These are phyloP conservation scores for Meyerozyma sp. DNA, from an alignment of 1,139 yeast genomes.

Conservation along the genomic window DNA sequence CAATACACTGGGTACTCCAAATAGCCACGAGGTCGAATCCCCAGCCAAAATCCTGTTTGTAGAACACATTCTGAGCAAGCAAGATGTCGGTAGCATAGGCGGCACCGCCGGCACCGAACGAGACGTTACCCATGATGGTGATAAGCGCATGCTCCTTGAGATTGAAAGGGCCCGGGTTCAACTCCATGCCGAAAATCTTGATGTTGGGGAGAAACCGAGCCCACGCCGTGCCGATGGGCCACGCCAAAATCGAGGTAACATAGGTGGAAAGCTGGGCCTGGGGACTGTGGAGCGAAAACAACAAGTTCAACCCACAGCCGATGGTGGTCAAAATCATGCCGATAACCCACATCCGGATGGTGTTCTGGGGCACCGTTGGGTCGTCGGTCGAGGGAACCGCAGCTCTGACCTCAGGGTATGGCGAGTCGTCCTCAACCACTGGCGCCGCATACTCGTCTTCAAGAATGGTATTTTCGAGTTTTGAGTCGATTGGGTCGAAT, in stretches of 20 bases:
- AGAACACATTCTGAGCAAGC: slow-evolving; percentile 49
- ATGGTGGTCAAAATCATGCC: slow-evolving; percentile 51
- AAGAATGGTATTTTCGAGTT: slow-evolving; percentile 13
- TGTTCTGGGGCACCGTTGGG: slow-evolving; percentile 49
- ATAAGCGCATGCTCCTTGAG: slow-evolving; percentile 62
- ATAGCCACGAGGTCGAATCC: slow-evolving; percentile 49
- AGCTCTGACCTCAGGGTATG: slow-evolving; percentile 67
- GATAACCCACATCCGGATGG: slow-evolving; percentile 58
- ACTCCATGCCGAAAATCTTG: slow-evolving; percentile 34
- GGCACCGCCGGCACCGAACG: slow-evolving; percentile 51
- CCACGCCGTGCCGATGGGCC: slow-evolving; percentile 58
- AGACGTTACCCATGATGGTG: slow-evolving; percentile 55
- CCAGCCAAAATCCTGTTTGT: slow-evolving; percentile 42
- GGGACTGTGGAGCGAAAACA: slow-evolving; percentile 58
- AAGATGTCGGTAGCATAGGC: slow-evolving; percentile 60
- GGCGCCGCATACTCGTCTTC: slow-evolving; percentile 42
- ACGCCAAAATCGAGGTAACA: slow-evolving; percentile 56
- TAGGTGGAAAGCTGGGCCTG: slow-evolving; percentile 47
- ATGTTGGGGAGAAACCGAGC: slow-evolving; percentile 42
- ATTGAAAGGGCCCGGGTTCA: slow-evolving; percentile 65
- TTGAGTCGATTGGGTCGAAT: slow-evolving; percentile 10
- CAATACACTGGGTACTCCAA: slow-evolving; percentile 55
- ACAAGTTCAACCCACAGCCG: slow-evolving; percentile 56
- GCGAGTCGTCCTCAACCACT: slow-evolving; percentile 49
- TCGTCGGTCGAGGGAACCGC: slow-evolving; percentile 63